Conservation (phyloP, 371 early-diverging fungal species). For the Mucor racemosus region DNA sequence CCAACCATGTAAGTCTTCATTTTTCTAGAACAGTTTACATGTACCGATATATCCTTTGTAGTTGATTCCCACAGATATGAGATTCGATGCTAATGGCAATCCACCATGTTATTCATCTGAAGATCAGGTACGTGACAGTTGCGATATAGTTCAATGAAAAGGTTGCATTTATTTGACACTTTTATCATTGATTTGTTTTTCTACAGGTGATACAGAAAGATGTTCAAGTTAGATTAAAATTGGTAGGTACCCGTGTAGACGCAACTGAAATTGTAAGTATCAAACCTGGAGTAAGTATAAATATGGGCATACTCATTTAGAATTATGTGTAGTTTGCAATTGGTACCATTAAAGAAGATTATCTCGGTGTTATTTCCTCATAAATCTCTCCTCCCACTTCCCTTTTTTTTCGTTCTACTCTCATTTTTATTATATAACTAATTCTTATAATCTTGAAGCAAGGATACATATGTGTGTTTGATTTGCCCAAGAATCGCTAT, state of each 20-base stretch:
- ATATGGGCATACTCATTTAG: constrained; percentile 1
- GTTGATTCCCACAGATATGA: constrained; percentile 89
- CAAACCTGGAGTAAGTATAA: background rate
- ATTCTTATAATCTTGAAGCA: background rate
- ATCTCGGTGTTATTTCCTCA: constrained; percentile 74
- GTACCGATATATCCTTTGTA: constrained; percentile 23
- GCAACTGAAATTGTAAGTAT: constrained; percentile 91
- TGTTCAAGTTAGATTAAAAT: constrained; percentile 86
- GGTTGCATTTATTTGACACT: background rate
- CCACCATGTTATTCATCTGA: constrained; percentile 88
- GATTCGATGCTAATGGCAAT: constrained; percentile 86
- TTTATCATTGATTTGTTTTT: background rate
- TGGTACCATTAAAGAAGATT: constrained; percentile 97
- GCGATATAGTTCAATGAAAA: background rate
- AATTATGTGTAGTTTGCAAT: constrained; percentile 75
- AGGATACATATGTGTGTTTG: background rate
- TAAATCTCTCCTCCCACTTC: constrained; percentile 12
- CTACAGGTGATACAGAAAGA: constrained; percentile 85
- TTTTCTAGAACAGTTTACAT: background rate
- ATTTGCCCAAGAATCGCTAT: background rate
- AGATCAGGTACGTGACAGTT: constrained; percentile 64
- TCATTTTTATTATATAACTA: background rate
- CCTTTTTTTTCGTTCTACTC: background rate
- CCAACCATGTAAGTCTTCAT: constrained; percentile 70
- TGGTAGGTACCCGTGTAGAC: constrained; percentile 94